Base-by-base conservation (phyloP, 176 grass and related monocot genomes). In the Phyllostachys edulis region DNA sequence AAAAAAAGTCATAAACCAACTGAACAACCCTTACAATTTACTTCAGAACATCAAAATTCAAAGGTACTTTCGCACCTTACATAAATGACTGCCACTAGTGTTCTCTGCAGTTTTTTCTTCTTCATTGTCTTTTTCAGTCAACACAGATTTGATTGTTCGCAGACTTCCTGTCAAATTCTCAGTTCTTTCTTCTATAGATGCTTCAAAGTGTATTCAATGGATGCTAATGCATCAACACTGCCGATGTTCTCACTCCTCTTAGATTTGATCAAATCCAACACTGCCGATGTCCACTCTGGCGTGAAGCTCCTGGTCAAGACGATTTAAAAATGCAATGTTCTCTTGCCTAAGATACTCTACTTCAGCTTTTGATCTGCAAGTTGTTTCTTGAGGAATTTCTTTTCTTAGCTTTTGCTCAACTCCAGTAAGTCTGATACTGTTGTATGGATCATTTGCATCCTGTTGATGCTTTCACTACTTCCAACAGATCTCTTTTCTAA, bases 351-450 rank as follows among this genome's bases (percentile, higher is more conserved):
- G 84, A 74, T 81, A 89, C 49, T 86, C 91, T 10, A 90, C 39
- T 63, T 94, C 89, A 84, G n/a, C n/a, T n/a, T n/a, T n/a, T n/a
- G n/a, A n/a, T n/a, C n/a, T n/a, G n/a, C n/a, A n/a, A n/a, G n/a
- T n/a, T n/a, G n/a, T n/a, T n/a, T n/a, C n/a, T n/a, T n/a, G n/a
- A 75, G 38, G 81, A 55, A 93, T 57, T 84, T 97, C 87, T 69
- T 65, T 86, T 78, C 94, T 85, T 47, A 97, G 57, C 57, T 83
- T 86, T 84, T 91, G 89, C 70, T 97, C 91, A 12, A 97, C 89
- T 69, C 89, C 85, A 0, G 91, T 83, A 67, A 93, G 36, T 77
- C 91, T 89, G n/a, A 91, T 12, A 76, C 94, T n/a, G n/a, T n/a
- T n/a, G n/a, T n/a, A n/a, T n/a, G n/a, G n/a, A n/a, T n/a, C 81